Conservation (phyloP, 2,329 filamentous ascomycete species). For the Calonectria pteridis region DNA sequence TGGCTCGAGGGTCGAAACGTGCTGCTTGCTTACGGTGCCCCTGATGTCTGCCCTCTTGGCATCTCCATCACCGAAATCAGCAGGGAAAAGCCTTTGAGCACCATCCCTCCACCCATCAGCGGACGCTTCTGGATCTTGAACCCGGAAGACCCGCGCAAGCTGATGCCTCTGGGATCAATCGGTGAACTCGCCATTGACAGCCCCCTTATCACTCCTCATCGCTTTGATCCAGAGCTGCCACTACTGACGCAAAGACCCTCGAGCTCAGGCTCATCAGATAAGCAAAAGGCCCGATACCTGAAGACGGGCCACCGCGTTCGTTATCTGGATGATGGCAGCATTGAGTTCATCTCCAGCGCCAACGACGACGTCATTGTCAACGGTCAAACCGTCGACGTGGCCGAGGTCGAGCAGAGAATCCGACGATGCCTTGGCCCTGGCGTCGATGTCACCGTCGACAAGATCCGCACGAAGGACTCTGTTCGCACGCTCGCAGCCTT, state of each 20-base stretch:
- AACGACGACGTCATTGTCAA: slow-evolving; percentile 56
- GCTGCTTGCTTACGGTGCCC: slow-evolving; percentile 64
- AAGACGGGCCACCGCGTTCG: slow-evolving; percentile 65
- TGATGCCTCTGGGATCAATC: slow-evolving; percentile 66
- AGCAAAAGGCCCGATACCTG: slow-evolving; percentile 53
- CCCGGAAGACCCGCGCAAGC: slow-evolving; percentile 61
- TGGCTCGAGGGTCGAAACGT: slow-evolving; percentile 62
- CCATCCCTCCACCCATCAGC: slow-evolving; percentile 61
- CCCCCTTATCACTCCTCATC: slow-evolving; percentile 50
- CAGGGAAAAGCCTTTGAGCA: slow-evolving; percentile 51
- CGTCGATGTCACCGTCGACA: slow-evolving; percentile 63
- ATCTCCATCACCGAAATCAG: slow-evolving; percentile 61
- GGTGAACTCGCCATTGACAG: slow-evolving; percentile 73
- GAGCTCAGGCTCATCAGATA: slow-evolving; percentile 33
- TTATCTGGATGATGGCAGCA: slow-evolving; percentile 60
- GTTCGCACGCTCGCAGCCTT: slow-evolving; percentile 61
- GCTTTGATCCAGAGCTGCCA: slow-evolving; percentile 48
- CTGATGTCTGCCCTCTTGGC: slow-evolving; percentile 64
- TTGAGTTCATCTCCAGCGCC: slow-evolving; percentile 61
- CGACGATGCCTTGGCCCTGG: slow-evolving; percentile 60
- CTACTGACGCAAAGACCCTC: slow-evolving; percentile 40
- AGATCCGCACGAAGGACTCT: slow-evolving; percentile 59
- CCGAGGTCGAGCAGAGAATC: slow-evolving; percentile 61
- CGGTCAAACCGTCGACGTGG: slow-evolving; percentile 55
- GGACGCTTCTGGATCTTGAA: slow-evolving; percentile 67